Percentiles rank a stretch among this genome's conserved stretches.
Evolutionary conservation across 1,284 basidiomycete species (phyloP).

Genomic region (Sporisorium exsertum): DNA sequence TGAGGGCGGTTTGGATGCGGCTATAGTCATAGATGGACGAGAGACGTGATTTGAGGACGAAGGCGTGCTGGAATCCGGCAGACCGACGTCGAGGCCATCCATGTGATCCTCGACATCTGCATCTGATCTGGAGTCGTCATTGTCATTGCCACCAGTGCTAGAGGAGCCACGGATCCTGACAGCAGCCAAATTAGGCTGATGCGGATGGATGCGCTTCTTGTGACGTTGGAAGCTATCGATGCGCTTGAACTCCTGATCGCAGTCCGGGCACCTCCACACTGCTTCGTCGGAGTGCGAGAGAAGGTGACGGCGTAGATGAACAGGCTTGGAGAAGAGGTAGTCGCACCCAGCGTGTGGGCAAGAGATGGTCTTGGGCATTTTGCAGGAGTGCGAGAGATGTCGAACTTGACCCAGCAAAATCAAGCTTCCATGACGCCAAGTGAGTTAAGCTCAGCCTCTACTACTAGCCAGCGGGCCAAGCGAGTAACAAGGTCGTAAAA

Average conservation of each 20-base stretch:
- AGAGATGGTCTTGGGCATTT: slow-evolving; percentile 46
- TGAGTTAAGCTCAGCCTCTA: neutral
- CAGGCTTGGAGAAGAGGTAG: slow-evolving; percentile 46
- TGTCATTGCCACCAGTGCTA: neutral
- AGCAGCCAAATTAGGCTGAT: slow-evolving; percentile 25
- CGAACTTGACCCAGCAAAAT: neutral
- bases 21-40: neutral
- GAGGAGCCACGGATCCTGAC: slow-evolving; percentile 22
- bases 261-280: slow-evolving; percentile 44
- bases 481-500: neutral
- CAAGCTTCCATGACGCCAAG: neutral
- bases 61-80: neutral
- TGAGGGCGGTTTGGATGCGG: neutral
- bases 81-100: slow-evolving; percentile 9
- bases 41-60: neutral
- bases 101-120: slow-evolving; percentile 24
- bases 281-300: slow-evolving; percentile 46
- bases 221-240: slow-evolving; percentile 54
- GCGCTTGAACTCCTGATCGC: slow-evolving; percentile 47
- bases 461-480: neutral
- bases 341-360: slow-evolving; percentile 47
- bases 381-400: neutral
- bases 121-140: slow-evolving; percentile 17
- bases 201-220: slow-evolving; percentile 50
- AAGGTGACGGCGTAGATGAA: slow-evolving; percentile 43